These are phyloP conservation scores for Chamaecrista fasciculata DNA, from an alignment of 306 rosid genomes.

Conservation along the genomic window DNA sequence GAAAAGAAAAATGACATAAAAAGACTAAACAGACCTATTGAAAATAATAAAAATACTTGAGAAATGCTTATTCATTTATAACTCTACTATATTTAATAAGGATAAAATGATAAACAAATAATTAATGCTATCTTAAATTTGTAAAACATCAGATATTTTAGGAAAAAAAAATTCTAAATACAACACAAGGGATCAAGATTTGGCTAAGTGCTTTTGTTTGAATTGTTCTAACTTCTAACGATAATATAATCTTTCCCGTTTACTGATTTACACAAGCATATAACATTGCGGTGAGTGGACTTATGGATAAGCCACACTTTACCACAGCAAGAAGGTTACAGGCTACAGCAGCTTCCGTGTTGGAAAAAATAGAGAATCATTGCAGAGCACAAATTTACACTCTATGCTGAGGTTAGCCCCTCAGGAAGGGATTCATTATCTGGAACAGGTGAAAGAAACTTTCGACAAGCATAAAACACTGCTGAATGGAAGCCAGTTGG, in stretches of 20 bases:
- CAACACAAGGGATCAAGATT: background rate
- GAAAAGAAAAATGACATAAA: too few relatives aligned
- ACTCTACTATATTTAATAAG: too few relatives aligned
- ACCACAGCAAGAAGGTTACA: slow-evolving; percentile 7
- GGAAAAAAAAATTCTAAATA: too few relatives aligned
- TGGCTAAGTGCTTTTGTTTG: background rate
- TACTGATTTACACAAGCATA: background rate
- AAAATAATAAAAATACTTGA: too few relatives aligned
- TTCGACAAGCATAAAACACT: slow-evolving; percentile 71
- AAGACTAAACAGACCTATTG: too few relatives aligned
- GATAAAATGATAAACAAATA: too few relatives aligned
- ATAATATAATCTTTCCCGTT: too few relatives aligned
- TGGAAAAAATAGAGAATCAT: background rate
- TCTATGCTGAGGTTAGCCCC: slow-evolving; percentile 63
- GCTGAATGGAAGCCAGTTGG: slow-evolving; percentile 78
- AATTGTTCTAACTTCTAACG: background rate
- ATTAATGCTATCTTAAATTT: too few relatives aligned
- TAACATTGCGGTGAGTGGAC: background rate
- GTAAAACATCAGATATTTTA: too few relatives aligned
- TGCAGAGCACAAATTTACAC: slow-evolving; percentile 1
- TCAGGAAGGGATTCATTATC: slow-evolving; percentile 61
- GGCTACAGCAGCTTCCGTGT: background rate
- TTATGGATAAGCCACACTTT: background rate
- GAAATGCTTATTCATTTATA: too few relatives aligned
- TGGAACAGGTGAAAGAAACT: slow-evolving; percentile 60